Evolutionary conservation across 2,329 filamentous ascomycete genomes (phyloP), one percentile per base, ranked within the genome.

Genomic region (Fusarium humuli): DNA sequence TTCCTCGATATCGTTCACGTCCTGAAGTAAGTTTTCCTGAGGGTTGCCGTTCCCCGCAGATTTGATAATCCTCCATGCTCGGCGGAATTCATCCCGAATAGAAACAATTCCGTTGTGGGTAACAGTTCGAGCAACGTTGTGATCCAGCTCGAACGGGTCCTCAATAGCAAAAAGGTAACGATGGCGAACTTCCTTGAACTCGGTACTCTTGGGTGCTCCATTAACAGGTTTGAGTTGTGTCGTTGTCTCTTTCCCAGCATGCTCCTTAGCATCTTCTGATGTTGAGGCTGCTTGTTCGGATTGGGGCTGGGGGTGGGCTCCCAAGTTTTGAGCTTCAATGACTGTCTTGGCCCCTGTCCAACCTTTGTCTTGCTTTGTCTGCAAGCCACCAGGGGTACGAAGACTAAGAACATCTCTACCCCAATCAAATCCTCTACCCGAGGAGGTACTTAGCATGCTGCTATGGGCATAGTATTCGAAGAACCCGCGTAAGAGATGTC

Each of bases 81-180:
- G 87, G 20, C 93, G 87, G 75, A 97, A 96, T 79, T 97, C 94
- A 73, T 96, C 91, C 42, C 93, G 86, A 64, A 97, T 96, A 1
- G 91, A 87, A 3, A 93, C 90, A 68, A 97, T 93, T 4, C 94
- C 93, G 65, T 90, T 88, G 75, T 95, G 92, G 9, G 91, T 94
- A 2, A 97, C 94, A 0, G 94, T 97, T 52, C 93, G 86, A 5
- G 92, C 94, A 34, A 97, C 92, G 73, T 97, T 98, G 80, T 97
- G 94, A 42, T 94, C 90, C 4, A 90, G 81, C 81, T 97, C 94
- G 75, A 97, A 97, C 0, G 94, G 94, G 77, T 97, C 94, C 77
- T 97, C 94, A 65, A 98, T 94, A 32, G 93, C 93, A 71, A 97
- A 92, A 7, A 97, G 86, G 78, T 94, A 97, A 14, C 94, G 89